These are phyloP conservation scores for Avena insularis DNA, from an alignment of 176 grass and related monocot genomes.

Conservation along the genomic window DNA sequence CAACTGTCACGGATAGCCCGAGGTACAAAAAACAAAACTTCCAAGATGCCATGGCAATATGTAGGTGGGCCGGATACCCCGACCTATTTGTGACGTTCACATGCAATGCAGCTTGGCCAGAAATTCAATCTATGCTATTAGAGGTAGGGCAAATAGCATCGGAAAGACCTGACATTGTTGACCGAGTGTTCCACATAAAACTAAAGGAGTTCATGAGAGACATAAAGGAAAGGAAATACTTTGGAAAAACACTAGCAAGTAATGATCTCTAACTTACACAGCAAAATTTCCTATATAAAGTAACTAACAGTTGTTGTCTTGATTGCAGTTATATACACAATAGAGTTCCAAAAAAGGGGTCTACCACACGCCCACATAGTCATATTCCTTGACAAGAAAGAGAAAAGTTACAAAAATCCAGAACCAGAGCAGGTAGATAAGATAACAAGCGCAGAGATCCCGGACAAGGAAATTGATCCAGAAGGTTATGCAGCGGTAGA, in stretches of 20 bases:
- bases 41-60: slow-evolving; percentile 48
- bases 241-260: slow-evolving; percentile 20
- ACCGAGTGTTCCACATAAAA: slow-evolving; percentile 47
- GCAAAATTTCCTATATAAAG: not conserved
- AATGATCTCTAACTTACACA: not conserved
- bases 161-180: slow-evolving; percentile 30
- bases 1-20: slow-evolving; percentile 23
- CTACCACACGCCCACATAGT: slow-evolving; percentile 45
- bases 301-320: not conserved
- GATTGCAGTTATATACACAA: not conserved
- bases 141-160: not conserved
- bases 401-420: slow-evolving; percentile 25
- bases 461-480: not conserved
- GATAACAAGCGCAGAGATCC: slow-evolving; percentile 18
- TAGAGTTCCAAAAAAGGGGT: slow-evolving; percentile 34
- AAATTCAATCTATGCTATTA: slow-evolving; percentile 24
- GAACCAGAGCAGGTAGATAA: not conserved
- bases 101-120: slow-evolving; percentile 6
- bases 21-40: slow-evolving; percentile 44
- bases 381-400: slow-evolving; percentile 1
- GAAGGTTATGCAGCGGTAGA: not conserved
- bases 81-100: slow-evolving; percentile 11
- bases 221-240: slow-evolving; percentile 8
- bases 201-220: not conserved
- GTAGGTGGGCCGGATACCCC: not conserved